Conservation (phyloP, 2,329 filamentous ascomycete genomes). For the Karstenula rhodostoma region DNA sequence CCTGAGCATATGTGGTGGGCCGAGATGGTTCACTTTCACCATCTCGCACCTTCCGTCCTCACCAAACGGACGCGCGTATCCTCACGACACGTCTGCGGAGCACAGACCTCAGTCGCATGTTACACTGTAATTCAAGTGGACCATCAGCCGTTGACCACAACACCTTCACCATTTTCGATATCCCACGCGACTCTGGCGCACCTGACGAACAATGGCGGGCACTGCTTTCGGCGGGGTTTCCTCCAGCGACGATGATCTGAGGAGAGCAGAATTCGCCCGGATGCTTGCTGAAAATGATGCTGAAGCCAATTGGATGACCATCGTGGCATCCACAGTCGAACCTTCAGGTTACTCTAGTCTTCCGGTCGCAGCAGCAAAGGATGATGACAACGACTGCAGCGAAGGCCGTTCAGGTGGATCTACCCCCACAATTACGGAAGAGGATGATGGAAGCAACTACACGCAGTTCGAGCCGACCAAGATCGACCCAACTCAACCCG, state of each 20-base stretch:
- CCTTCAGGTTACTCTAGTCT: no score
- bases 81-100: not conserved
- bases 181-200: not conserved
- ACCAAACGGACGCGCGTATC: not conserved
- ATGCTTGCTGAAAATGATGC: not conserved
- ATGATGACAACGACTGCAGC: not conserved
- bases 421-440: not conserved
- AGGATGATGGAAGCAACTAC: not conserved
- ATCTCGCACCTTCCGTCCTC: constrained; percentile 3
- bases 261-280: not conserved
- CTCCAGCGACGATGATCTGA: not conserved
- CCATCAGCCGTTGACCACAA: not conserved
- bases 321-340: no score
- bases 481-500: not conserved
- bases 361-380: no score
- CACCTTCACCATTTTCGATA: not conserved
- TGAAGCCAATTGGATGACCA: not conserved
- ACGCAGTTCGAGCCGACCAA: not conserved
- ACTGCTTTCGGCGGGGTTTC: not conserved
- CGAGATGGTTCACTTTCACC: constrained; percentile 1
- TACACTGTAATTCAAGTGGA: not conserved
- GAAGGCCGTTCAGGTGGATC: not conserved
- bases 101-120: not conserved
- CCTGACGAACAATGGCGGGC: not conserved
- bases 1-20: not conserved